These are phyloP conservation scores for Lactarius sanguifluus DNA, from an alignment of 768 basidiomycete species.

Conservation along the genomic window DNA sequence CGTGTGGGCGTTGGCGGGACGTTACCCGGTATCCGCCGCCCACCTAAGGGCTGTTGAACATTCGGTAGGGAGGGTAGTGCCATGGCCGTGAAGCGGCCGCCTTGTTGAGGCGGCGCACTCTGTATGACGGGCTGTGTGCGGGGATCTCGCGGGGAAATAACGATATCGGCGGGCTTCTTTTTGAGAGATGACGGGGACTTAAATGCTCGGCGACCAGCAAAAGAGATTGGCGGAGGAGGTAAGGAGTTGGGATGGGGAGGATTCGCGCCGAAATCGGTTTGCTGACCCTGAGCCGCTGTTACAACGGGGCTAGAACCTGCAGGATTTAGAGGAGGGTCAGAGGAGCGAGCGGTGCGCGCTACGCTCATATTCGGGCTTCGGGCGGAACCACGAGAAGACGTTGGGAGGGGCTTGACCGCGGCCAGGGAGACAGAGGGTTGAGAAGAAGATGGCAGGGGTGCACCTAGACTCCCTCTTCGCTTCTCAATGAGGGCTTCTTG, in stretches of 20 bases:
- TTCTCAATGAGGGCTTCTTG: slow-evolving; percentile 72
- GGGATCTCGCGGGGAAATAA: slow-evolving; percentile 69
- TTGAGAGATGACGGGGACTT: slow-evolving; percentile 53
- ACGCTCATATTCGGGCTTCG: slow-evolving; percentile 29
- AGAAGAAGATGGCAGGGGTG: slow-evolving; percentile 31
- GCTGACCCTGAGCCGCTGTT: slow-evolving; percentile 35
- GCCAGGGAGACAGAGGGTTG: slow-evolving; percentile 28
- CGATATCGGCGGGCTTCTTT: slow-evolving; percentile 73
- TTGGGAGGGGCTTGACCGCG: slow-evolving; percentile 33
- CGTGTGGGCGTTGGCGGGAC: slow-evolving; percentile 31
- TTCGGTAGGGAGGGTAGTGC: slow-evolving; percentile 27
- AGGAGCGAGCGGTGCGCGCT: slow-evolving; percentile 31
- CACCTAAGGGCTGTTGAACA: slow-evolving; percentile 21
- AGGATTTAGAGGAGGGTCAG: slow-evolving; percentile 35
- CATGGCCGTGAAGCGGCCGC: slow-evolving; percentile 37
- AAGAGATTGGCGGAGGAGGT: slow-evolving; percentile 72
- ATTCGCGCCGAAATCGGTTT: slow-evolving; percentile 23
- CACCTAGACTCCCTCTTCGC: slow-evolving; percentile 59
- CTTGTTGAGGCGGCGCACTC: slow-evolving; percentile 70
- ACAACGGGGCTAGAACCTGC: slow-evolving; percentile 28
- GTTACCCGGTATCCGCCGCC: slow-evolving; percentile 27
- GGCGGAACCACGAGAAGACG: slow-evolving; percentile 37
- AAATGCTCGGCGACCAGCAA: slow-evolving; percentile 70
- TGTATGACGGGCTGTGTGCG: slow-evolving; percentile 63
- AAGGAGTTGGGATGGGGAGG: slow-evolving; percentile 44